These are phyloP conservation scores for Stentor coeruleus DNA, from an alignment of 73 alveolate genomes.

Conservation along the genomic window DNA sequence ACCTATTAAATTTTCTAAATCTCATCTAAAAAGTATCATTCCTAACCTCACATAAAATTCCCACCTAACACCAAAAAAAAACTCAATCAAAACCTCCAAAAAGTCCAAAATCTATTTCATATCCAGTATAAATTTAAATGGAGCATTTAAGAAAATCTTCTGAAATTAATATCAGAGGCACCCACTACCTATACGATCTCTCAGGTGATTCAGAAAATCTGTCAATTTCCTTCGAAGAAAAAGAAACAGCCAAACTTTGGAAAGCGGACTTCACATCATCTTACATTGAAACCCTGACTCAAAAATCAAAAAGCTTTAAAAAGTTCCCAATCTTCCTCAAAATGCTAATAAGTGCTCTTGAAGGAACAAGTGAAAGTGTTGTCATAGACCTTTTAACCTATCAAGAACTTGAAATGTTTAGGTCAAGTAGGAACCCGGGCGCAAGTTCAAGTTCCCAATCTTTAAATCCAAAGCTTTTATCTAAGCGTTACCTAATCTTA, in stretches of 20 bases:
- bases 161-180: constrained; percentile 1
- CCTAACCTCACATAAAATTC: no score
- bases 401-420: constrained; percentile 56
- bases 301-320: constrained; percentile 57
- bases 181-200: not conserved
- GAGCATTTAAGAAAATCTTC: not conserved
- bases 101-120: no score
- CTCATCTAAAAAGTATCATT: no score
- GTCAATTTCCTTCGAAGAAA: constrained; percentile 35
- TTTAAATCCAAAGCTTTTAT: not conserved
- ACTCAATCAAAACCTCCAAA: no score
- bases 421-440: not conserved
- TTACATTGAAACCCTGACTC: constrained; percentile 61
- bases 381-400: constrained; percentile 57
- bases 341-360: constrained; percentile 58
- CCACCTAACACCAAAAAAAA: no score
- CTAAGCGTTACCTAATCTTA: constrained; percentile 60
- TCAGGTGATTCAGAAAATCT: not conserved
- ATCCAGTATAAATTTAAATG: constrained; percentile 27
- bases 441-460: not conserved
- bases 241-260: constrained; percentile 47
- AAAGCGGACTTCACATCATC: constrained; percentile 47
- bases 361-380: constrained; percentile 41
- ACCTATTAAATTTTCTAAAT: no score
- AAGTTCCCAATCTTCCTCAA: constrained; percentile 50